phyloP scores from a whole-genome alignment of 805 yeast species.

The Ogataea neopini region DNA sequence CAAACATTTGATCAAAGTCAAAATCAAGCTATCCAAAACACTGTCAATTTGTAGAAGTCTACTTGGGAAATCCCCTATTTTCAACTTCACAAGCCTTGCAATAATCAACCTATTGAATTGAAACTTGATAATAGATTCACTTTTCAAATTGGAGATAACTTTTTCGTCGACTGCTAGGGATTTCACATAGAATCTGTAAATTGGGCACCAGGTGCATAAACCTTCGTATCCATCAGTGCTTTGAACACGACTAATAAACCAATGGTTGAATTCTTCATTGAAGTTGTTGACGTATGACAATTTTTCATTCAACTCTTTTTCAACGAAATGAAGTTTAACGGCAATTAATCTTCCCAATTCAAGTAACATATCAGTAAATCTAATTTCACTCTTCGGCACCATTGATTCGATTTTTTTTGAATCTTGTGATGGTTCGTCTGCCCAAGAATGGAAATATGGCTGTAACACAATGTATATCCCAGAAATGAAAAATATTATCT shows the following conservation, averaged over 20 bases:
- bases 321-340: slow-evolving; percentile 15
- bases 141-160: slow-evolving; percentile 9
- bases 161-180: slow-evolving; percentile 18
- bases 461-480: slow-evolving; percentile 26
- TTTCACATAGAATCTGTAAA: slow-evolving; percentile 18
- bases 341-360: slow-evolving; percentile 12
- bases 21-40: slow-evolving; percentile 17
- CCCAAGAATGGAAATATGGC: slow-evolving; percentile 5
- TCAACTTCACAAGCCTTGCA: slow-evolving; percentile 20
- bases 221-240: slow-evolving; percentile 1
- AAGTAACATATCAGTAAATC: slow-evolving; percentile 5
- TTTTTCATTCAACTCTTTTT: slow-evolving; percentile 15
- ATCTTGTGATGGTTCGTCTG: background rate
- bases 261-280: slow-evolving; percentile 14
- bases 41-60: slow-evolving; percentile 14
- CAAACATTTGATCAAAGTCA: slow-evolving; percentile 20
- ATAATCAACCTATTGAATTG: slow-evolving; percentile 28
- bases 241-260: slow-evolving; percentile 21
- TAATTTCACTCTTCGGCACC: slow-evolving; percentile 5
- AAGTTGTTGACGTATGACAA: slow-evolving; percentile 13
- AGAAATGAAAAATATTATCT: slow-evolving; percentile 20
- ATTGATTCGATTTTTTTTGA: background rate
- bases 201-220: slow-evolving; percentile 15
- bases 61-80: slow-evolving; percentile 18
- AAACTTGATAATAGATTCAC: slow-evolving; percentile 24